phyloP scores from a whole-genome alignment of 768 basidiomycete genomes.

The Mycena rebaudengoi region DNA sequence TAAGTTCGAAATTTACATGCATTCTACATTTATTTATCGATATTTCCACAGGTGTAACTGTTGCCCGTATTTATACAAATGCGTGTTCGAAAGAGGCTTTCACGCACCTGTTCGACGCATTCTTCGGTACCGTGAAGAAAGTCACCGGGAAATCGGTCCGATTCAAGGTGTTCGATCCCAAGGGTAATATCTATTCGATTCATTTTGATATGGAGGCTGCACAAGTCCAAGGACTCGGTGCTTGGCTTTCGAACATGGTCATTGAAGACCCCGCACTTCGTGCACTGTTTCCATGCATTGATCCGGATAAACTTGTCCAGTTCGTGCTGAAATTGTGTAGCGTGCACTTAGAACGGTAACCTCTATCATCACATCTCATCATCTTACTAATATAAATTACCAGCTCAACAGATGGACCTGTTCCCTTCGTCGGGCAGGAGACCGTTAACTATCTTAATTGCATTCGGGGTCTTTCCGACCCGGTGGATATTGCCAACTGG shows the following conservation, averaged over 20 bases:
- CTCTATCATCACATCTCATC: too few species aligned
- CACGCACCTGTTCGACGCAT: not conserved
- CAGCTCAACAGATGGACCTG: not conserved
- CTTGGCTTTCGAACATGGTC: not conserved
- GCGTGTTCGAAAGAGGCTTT: not conserved
- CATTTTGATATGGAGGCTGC: constrained; percentile 5
- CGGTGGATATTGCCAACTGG: not conserved
- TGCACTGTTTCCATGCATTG: not conserved
- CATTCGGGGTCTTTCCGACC: not conserved
- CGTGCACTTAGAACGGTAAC: not conserved
- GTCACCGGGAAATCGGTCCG: not conserved
- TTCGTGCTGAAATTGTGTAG: not conserved
- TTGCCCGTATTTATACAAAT: not conserved
- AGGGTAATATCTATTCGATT: constrained; percentile 1
- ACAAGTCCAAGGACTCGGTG: not conserved
- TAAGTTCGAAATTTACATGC: too few species aligned
- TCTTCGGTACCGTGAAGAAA: not conserved
- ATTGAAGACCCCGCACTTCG: not conserved
- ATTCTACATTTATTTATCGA: too few species aligned
- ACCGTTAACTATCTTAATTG: not conserved
- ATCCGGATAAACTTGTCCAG: not conserved
- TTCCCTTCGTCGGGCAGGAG: not conserved
- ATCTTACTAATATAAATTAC: too few species aligned
- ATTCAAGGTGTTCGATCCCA: not conserved
- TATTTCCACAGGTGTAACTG: not conserved